Evolutionary conservation across 1,284 basidiomycete genomes (phyloP).

Genomic region (Meira miltonrushii): DNA sequence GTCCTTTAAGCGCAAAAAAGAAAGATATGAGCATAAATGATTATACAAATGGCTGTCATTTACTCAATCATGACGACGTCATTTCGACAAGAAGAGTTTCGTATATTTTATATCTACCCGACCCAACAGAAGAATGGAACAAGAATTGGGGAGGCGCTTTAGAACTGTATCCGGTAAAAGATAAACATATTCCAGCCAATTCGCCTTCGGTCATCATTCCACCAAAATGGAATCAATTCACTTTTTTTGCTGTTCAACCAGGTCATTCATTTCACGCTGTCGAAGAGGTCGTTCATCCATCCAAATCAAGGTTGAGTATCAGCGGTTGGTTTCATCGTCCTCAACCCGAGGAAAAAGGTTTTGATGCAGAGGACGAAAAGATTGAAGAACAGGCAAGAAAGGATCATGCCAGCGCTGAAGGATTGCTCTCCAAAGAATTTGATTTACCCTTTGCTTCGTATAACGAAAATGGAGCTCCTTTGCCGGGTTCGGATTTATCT

Average conservation of each 20-base stretch:
- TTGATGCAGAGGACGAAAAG: constrained; percentile 61
- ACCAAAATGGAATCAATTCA: constrained; percentile 83
- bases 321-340: constrained; percentile 90
- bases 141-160: constrained; percentile 84
- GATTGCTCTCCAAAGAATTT: constrained; percentile 60
- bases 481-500: constrained; percentile 43
- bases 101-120: constrained; percentile 94
- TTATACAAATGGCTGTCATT: constrained; percentile 77
- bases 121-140: constrained; percentile 68
- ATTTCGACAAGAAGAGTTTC: constrained; percentile 91
- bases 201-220: constrained; percentile 41
- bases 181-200: constrained; percentile 28
- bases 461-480: constrained; percentile 27
- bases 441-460: constrained; percentile 61
- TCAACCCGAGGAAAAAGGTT: constrained; percentile 83
- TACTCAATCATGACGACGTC: constrained; percentile 73
- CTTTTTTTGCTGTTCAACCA: constrained; percentile 81
- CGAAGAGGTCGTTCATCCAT: constrained; percentile 68
- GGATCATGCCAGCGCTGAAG: constrained; percentile 18
- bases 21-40: constrained; percentile 95
- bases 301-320: constrained; percentile 63
- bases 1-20: constrained; percentile 79
- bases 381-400: constrained; percentile 27
- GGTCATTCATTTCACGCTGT: constrained; percentile 94
- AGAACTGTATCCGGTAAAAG: constrained; percentile 74